phyloP scores from a whole-genome alignment of 177 flowering plant species.

The Tripterygium wilfordii region DNA sequence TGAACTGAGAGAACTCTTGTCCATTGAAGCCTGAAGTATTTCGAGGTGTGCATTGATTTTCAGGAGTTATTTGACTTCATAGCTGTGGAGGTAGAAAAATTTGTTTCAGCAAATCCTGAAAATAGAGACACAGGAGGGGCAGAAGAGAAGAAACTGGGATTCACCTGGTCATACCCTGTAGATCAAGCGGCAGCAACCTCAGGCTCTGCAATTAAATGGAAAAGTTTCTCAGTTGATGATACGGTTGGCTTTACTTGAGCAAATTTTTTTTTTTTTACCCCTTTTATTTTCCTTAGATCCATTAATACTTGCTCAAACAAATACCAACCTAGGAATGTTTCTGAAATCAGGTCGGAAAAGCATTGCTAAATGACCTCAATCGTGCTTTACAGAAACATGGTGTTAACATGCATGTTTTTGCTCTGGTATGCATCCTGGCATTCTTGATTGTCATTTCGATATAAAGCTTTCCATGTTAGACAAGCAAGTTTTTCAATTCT shows the following conservation, averaged over 20 bases:
- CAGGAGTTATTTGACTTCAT: constrained; percentile 52
- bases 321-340: too few relatives aligned
- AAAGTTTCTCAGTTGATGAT: constrained; percentile 31
- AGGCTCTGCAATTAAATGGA: constrained; percentile 30
- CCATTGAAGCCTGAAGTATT: too few relatives aligned
- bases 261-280: not conserved
- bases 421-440: constrained; percentile 28
- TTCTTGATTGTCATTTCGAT: not conserved
- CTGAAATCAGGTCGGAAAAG: constrained; percentile 29
- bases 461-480: not conserved
- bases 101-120: constrained; percentile 14
- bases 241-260: constrained; percentile 20
- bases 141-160: constrained; percentile 33
- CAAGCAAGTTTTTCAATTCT: not conserved
- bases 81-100: constrained; percentile 39
- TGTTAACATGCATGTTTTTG: constrained; percentile 32
- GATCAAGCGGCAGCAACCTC: constrained; percentile 18
- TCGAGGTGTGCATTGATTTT: constrained; percentile 1
- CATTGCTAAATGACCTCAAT: constrained; percentile 31
- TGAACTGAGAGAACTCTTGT: too few relatives aligned
- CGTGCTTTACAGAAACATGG: constrained; percentile 37
- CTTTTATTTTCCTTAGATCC: too few relatives aligned
- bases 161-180: constrained; percentile 35
- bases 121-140: not conserved
- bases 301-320: too few relatives aligned